A percentile compares a stretch with the other conserved stretches of the same genome.
These are phyloP conservation scores for Pyrenochaeta sp. DNA, from an alignment of 2,329 filamentous ascomycete species.

Conservation along the genomic window DNA sequence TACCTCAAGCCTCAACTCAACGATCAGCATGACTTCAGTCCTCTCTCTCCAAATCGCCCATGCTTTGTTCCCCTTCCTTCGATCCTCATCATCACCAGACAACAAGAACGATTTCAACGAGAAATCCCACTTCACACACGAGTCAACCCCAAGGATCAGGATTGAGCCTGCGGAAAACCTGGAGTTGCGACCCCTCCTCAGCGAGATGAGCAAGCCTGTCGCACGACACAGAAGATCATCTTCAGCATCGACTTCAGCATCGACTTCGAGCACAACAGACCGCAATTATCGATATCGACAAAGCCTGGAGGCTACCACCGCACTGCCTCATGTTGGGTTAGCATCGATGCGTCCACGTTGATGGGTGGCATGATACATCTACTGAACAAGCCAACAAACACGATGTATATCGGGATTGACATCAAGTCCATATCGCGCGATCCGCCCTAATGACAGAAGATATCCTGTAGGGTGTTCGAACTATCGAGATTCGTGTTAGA, in stretches of 20 bases:
- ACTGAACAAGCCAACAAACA: neutral
- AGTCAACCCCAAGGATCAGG: neutral
- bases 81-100: neutral
- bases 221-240: constrained; percentile 1
- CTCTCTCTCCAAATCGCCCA: constrained; percentile 12
- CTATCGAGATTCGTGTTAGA: too few species aligned
- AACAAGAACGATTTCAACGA: too few species aligned
- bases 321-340: constrained; percentile 4
- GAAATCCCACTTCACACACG: neutral
- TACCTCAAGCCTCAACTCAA: neutral
- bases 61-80: constrained; percentile 9
- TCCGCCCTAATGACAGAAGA: too few species aligned
- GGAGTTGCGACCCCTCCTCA: constrained; percentile 6
- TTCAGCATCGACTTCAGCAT: constrained; percentile 1
- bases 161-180: constrained; percentile 7
- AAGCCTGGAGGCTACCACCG: constrained; percentile 1
- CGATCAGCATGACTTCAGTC: constrained; percentile 7
- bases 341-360: neutral
- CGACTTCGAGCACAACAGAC: neutral
- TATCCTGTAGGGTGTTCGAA: too few species aligned
- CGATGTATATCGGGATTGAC: too few species aligned
- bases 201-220: constrained; percentile 1
- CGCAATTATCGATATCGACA: too few species aligned
- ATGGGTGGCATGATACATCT: neutral
- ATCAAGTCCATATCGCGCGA: too few species aligned